Base-by-base conservation (phyloP, 2,329 filamentous ascomycete genomes). In the Pseudocercospora fijiensis region DNA sequence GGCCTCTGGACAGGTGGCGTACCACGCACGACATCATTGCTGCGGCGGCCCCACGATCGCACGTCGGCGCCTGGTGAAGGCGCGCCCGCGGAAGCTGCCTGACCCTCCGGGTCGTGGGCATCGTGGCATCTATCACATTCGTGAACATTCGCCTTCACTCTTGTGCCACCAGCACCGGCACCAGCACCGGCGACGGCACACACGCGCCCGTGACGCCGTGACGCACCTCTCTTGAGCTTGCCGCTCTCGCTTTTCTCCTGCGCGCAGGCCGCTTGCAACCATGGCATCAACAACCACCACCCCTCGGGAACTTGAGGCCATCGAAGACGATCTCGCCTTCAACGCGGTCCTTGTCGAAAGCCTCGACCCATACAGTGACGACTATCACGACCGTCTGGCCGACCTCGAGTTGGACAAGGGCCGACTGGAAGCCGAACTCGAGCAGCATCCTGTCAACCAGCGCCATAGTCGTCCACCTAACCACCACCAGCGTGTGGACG, bases 271-370 rank as follows among this genome's bases (percentile, higher is more conserved):
- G n/a, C 28, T 52, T 28, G 13, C 37, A 49, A 33, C 4, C 49
- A 64, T 60, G 57, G 11, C 45, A 22, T 49, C 58, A n/a, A 20
- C 41, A 26, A 24, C 51, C 8, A n/a, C 18, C 16, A 58, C 66
- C 27, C 43, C 52, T 28, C 59, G 37, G 5, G 7, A 41, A 16
- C 56, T 59, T 13, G 63, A 72, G n/a, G 71, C 71, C 27, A 64
- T 76, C 52, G 70, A 71, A 33, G 74, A 77, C n/a, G 75, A 78
- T 27, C 65, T 78, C 26, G 57, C 67, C 5, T 76, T 76, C 62
- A 69, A 70, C 13, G 62, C 69, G 30, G 69, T 75, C 7, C 64
- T 76, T 2, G 69, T 76, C 5, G 65, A 69, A 7, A 73, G 65
- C 6, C 70, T 78, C n/a, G 75, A 76, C 30, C 37, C 57, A 3